Percentiles rank a stretch among this genome's conserved stretches.
Evolutionary conservation across 1,139 yeast genomes (phyloP).

Genomic region (Candida tetrigidarum): DNA sequence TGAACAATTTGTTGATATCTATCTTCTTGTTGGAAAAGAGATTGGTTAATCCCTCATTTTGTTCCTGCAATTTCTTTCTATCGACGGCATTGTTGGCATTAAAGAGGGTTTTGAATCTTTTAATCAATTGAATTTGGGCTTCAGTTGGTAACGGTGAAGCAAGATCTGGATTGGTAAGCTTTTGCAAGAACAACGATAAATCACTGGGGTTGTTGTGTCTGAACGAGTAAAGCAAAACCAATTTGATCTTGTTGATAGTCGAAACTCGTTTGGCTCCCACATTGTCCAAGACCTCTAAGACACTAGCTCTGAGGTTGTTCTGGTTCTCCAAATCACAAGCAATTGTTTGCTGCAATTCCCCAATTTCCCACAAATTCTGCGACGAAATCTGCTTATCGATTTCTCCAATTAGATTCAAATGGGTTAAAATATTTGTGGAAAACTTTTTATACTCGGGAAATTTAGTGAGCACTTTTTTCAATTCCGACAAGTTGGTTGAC

Average conservation of each 20-base stretch:
- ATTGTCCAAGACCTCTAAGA: slow-evolving; percentile 30
- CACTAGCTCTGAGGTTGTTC: slow-evolving; percentile 27
- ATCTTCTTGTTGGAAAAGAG: slow-evolving; percentile 32
- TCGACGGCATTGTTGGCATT: slow-evolving; percentile 13
- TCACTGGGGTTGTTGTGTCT: slow-evolving; percentile 50
- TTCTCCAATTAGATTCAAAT: slow-evolving; percentile 87
- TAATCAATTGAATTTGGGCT: slow-evolving; percentile 37
- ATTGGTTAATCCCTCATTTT: slow-evolving; percentile 28
- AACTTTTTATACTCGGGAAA: slow-evolving; percentile 92
- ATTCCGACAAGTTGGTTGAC: slow-evolving; percentile 77
- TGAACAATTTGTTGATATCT: slow-evolving; percentile 30
- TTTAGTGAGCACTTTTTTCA: slow-evolving; percentile 87
- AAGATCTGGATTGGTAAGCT: slow-evolving; percentile 32
- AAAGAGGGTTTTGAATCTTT: slow-evolving; percentile 33
- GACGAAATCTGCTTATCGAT: slow-evolving; percentile 69
- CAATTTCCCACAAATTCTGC: slow-evolving; percentile 76
- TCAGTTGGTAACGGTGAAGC: slow-evolving; percentile 36
- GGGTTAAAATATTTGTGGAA: slow-evolving; percentile 90
- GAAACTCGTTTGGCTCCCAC: slow-evolving; percentile 24
- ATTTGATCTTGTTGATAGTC: slow-evolving; percentile 40
- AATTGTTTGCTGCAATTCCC: slow-evolving; percentile 88
- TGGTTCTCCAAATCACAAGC: slow-evolving; percentile 60
- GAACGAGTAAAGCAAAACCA: slow-evolving; percentile 73
- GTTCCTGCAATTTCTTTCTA: slow-evolving; percentile 12
- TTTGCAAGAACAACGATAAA: slow-evolving; percentile 27